Conservation (phyloP, 2,329 filamentous ascomycete species). For the Lachnellula hyalina region DNA sequence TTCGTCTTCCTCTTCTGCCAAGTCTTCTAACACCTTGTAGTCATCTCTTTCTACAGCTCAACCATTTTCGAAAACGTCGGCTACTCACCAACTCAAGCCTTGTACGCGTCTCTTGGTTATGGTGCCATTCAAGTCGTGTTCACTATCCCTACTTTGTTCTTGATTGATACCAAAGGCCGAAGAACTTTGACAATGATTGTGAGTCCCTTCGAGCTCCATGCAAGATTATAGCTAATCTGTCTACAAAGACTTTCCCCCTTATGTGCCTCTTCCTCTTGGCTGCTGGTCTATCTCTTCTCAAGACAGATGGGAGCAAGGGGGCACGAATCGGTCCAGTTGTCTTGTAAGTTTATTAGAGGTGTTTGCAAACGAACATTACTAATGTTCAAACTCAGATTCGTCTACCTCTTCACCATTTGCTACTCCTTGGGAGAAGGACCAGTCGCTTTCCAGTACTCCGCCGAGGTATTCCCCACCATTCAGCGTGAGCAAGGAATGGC, state of each 20-base stretch:
- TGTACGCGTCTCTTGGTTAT: slow-evolving; percentile 57
- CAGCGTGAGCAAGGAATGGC: slow-evolving; percentile 59
- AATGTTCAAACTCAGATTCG: slow-evolving; percentile 36
- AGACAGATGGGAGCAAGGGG: not conserved
- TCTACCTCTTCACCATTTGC: slow-evolving; percentile 60
- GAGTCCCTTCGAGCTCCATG: not conserved
- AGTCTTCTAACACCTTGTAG: slow-evolving; percentile 13
- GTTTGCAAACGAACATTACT: not conserved
- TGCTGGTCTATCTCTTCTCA: slow-evolving; percentile 4
- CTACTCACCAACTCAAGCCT: slow-evolving; percentile 45
- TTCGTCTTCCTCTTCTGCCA: slow-evolving; percentile 33
- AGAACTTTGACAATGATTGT: slow-evolving; percentile 42
- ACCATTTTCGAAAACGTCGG: slow-evolving; percentile 55
- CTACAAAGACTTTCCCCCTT: slow-evolving; percentile 2
- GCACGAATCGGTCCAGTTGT: slow-evolving; percentile 23
- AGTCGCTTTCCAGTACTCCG: slow-evolving; percentile 55
- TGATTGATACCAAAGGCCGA: slow-evolving; percentile 64
- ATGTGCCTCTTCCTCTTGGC: slow-evolving; percentile 7
- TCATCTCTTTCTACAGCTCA: slow-evolving; percentile 56
- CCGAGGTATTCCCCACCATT: slow-evolving; percentile 57
- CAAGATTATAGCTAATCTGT: slow-evolving; percentile 23
- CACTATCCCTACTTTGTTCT: slow-evolving; percentile 57
- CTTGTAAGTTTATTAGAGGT: not conserved
- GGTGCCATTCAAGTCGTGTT: slow-evolving; percentile 62
- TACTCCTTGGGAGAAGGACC: slow-evolving; percentile 59